A percentile compares a stretch with the other conserved stretches of the same genome.
Evolutionary conservation across 2,329 filamentous ascomycete species (phyloP).

Genomic region (Pestalotiopsis sp.): DNA sequence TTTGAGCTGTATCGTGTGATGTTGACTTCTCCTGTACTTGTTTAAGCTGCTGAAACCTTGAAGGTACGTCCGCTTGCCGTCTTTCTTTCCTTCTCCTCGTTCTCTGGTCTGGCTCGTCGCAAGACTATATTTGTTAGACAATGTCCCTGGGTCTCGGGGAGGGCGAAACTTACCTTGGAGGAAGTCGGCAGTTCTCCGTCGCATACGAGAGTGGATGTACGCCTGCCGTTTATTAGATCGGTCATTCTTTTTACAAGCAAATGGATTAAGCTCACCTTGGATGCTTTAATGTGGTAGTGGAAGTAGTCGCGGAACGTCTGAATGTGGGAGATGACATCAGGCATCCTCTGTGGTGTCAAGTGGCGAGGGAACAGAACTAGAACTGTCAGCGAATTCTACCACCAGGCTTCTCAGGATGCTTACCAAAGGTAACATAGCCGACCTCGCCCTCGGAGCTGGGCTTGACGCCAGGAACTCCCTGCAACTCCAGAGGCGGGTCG

Average conservation of each 20-base stretch:
- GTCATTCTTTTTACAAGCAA: background rate
- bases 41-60: constrained; percentile 36
- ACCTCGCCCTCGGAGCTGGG: constrained; percentile 80
- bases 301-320: constrained; percentile 99
- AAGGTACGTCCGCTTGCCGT: constrained; percentile 96
- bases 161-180: constrained; percentile 75
- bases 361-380: constrained; percentile 94
- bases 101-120: constrained; percentile 90
- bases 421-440: constrained; percentile 98
- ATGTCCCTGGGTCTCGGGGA: constrained; percentile 34
- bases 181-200: constrained; percentile 96
- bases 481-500: constrained; percentile 89
- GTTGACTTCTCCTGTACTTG: background rate
- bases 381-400: constrained; percentile 18
- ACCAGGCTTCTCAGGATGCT: constrained; percentile 24
- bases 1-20: background rate
- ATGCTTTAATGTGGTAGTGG: constrained; percentile 99
- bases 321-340: constrained; percentile 97
- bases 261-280: constrained; percentile 62
- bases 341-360: constrained; percentile 84
- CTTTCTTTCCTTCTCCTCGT: constrained; percentile 96
- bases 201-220: constrained; percentile 98
- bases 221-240: constrained; percentile 52
- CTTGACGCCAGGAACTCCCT: constrained; percentile 82
- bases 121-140: constrained; percentile 63